Conservation (phyloP, 2,329 filamentous ascomycete species). For the Aureobasidium namibiae region DNA sequence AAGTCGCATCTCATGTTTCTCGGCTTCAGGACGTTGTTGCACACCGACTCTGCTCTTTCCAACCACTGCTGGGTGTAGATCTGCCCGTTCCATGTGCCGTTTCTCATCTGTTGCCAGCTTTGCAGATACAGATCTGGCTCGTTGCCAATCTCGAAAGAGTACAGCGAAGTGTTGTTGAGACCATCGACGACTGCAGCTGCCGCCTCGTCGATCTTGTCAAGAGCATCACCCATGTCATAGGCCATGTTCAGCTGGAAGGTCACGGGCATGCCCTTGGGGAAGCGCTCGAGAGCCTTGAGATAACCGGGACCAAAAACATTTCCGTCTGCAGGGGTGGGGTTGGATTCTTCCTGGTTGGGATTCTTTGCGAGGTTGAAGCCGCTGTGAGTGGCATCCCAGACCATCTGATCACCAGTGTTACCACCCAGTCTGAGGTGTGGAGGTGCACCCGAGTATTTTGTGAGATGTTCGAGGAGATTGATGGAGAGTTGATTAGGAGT, state of each 20-base stretch:
- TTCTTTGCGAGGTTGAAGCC: slow-evolving; percentile 28
- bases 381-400: slow-evolving; percentile 32
- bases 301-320: slow-evolving; percentile 39
- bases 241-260: slow-evolving; percentile 45
- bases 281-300: slow-evolving; percentile 40
- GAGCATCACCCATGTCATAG: slow-evolving; percentile 37
- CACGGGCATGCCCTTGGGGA: slow-evolving; percentile 42
- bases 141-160: slow-evolving; percentile 38
- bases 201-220: slow-evolving; percentile 34
- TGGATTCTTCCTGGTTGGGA: slow-evolving; percentile 27
- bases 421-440: slow-evolving; percentile 43
- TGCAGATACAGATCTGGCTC: slow-evolving; percentile 35
- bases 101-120: slow-evolving; percentile 35
- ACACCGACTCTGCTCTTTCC: slow-evolving; percentile 36
- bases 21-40: slow-evolving; percentile 37
- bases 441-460: slow-evolving; percentile 41
- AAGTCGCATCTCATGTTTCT: slow-evolving; percentile 33
- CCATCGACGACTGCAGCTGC: slow-evolving; percentile 32
- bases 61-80: slow-evolving; percentile 40
- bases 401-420: slow-evolving; percentile 45
- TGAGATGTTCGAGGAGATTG: slow-evolving; percentile 42
- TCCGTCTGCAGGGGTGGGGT: slow-evolving; percentile 36
- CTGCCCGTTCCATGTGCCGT: slow-evolving; percentile 35
- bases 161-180: slow-evolving; percentile 31
- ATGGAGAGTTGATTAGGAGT: slow-evolving; percentile 36